Base-by-base conservation (phyloP, 164 flowering plant genomes). In the Echeveria elegans region DNA sequence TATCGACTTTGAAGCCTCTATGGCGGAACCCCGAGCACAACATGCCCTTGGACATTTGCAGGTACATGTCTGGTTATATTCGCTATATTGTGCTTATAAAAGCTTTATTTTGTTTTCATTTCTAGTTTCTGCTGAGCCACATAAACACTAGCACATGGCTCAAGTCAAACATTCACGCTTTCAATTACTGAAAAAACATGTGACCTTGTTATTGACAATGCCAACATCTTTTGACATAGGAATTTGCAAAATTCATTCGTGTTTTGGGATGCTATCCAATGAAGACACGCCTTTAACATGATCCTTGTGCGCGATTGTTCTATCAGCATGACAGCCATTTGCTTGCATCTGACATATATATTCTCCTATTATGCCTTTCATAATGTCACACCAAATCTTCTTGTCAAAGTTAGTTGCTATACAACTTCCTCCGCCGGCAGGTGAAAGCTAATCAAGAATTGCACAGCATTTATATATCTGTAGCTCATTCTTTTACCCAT, bases 1-100 rank as follows among this genome's bases (percentile, higher is more conserved):
- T 69, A 78, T 91, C 21, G 97, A 94, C 71, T 89, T 94, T 73
- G 96, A 94, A 83, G 99, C 99, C 56, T 94, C 99, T 11, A 91
- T 94, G 96, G 97, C 93, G 9, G 97, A 91, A 14, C 79, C 81
- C 36, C 88, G 95, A 41, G 93, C 96, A 5, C 99, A 94, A 71
- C 63, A 78, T 77, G 97, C 99, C 74, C 70, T 94, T 70, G 86
- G 79, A 40, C 93, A 91, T 79, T 74, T 94, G 59, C 99, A 90
- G 97, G 98, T 89, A n/a, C 66, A 79, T 74, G 6, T 36, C 36
- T 66, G 68, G 15, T 65, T 10, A 26, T 66, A 45, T 34, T 34
- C 26, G 8, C n/a, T 6, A 63, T 19, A 12, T 18, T 7, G 8
- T 60, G 31, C 26, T 26, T 29, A n/a, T 31, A 19, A 61, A 60